Percentiles rank a stretch among this genome's conserved stretches.
phyloP scores from a whole-genome alignment of 305 asterid genomes.

The Plantago lanceolata region DNA sequence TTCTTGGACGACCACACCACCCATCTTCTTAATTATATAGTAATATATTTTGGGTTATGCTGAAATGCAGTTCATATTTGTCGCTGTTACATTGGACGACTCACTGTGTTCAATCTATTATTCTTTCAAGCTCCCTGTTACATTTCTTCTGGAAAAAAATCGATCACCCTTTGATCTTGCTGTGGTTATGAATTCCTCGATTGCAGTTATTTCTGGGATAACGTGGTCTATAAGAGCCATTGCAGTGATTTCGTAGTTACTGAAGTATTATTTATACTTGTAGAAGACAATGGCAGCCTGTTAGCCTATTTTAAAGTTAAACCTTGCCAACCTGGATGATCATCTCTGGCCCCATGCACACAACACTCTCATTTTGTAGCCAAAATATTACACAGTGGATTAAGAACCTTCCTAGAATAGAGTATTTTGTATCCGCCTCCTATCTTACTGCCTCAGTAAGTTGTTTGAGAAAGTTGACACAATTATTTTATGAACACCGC shows the following conservation, averaged over 20 bases:
- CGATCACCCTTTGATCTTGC: neutral
- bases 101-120: neutral
- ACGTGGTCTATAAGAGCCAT: neutral
- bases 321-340: slow-evolving; percentile 10
- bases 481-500: neutral
- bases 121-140: too few relatives aligned
- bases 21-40: neutral
- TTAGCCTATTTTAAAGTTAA: slow-evolving; percentile 9
- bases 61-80: slow-evolving; percentile 14
- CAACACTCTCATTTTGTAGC: too few relatives aligned
- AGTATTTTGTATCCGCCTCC: too few relatives aligned
- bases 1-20: neutral
- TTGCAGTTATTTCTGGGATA: neutral
- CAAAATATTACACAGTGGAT: too few relatives aligned
- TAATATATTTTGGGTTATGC: slow-evolving; percentile 17
- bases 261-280: neutral
- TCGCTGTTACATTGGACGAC: too few relatives aligned
- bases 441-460: too few relatives aligned
- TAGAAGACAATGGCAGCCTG: neutral
- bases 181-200: neutral
- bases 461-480: neutral
- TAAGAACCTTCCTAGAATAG: too few relatives aligned
- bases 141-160: too few relatives aligned
- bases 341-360: too few relatives aligned
- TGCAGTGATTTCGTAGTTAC: neutral